Evolutionary conservation across 2,329 filamentous ascomycete species (phyloP), one percentile per base, ranked within the genome.

Genomic region (Ophiocordyceps camponoti-leonardi): DNA sequence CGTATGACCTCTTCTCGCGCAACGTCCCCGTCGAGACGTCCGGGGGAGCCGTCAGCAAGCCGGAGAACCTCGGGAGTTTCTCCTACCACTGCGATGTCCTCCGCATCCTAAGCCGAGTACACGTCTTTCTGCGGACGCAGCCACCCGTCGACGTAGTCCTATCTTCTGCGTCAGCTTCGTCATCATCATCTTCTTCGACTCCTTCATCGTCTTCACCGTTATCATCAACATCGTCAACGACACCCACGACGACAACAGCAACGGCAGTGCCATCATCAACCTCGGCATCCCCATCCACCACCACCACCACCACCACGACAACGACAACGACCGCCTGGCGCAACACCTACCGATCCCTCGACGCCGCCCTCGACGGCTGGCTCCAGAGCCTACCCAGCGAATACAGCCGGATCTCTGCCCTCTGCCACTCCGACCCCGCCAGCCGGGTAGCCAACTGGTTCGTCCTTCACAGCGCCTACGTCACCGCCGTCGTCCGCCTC

Each of bases 361-460:
- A 68, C 45, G 49, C 54, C 2, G 56, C 64, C 2, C 57, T 68
- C 4, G 62, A 67, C 45, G 56, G 52, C 8, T 68, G 65, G 65
- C 49, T 68, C 16, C 62, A 66, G 44, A 63, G 60, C 35, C 51
- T 68, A 13, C 65, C 65, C 1, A 64, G 64, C 49, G 65, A 68
- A 45, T 68, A 68, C 47, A 61, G 63, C 55, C 62, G 62, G n/a
- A 67, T 68, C 22, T 67, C 63, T 8, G 63, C 65, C 2, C 54
- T 68, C 12, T 68, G 65, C 37, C 65, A 68, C 51, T 67, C 65
- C 6, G 65, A 67, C 18, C 65, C 65, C 3, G 65, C 64, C 2
- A 67, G 64, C 44, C 61, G 65, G 1, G 65, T 67, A 2, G 65
- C 65, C n/a, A 67, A 67, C 49, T 67, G 64, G 65, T 67, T 67